phyloP scores from a whole-genome alignment of 495 filamentous ascomycete genomes.

The Hypoxylon lienhwacheense region DNA sequence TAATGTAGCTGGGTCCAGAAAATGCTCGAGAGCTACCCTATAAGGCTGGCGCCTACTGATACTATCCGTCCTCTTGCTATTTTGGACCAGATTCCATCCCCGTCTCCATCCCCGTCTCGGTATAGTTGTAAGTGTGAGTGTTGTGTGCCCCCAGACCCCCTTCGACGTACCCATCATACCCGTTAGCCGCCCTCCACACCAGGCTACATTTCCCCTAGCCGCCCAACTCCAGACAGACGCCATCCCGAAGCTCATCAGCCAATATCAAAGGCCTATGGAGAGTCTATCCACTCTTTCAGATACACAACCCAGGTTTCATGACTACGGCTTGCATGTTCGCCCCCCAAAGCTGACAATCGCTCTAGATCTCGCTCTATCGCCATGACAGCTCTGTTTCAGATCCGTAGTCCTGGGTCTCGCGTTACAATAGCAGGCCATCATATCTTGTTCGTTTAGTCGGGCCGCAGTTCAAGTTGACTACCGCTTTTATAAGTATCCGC shows the following conservation, averaged over 20 bases:
- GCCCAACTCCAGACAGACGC: slow-evolving; percentile 56
- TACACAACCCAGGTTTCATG: slow-evolving; percentile 54
- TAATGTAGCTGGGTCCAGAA: not conserved
- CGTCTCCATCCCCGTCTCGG: slow-evolving; percentile 18
- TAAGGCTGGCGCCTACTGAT: slow-evolving; percentile 41
- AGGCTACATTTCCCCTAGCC: slow-evolving; percentile 48
- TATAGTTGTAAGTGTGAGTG: slow-evolving; percentile 8
- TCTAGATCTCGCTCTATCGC: slow-evolving; percentile 40
- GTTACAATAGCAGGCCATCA: slow-evolving; percentile 30
- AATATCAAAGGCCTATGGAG: slow-evolving; percentile 48
- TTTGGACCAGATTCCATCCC: slow-evolving; percentile 36
- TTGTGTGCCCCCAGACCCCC: slow-evolving; percentile 29
- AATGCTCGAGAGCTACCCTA: slow-evolving; percentile 18
- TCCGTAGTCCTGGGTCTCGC: slow-evolving; percentile 36
- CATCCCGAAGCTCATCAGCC: slow-evolving; percentile 49
- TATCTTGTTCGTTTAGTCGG: slow-evolving; percentile 22
- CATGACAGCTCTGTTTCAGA: slow-evolving; percentile 50
- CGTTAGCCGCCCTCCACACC: slow-evolving; percentile 49
- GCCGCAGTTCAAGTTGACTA: slow-evolving; percentile 16
- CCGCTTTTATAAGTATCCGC: slow-evolving; percentile 40
- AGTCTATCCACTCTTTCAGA: slow-evolving; percentile 49
- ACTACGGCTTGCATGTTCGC: slow-evolving; percentile 40
- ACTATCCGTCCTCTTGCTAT: slow-evolving; percentile 32
- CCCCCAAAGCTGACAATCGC: slow-evolving; percentile 34
- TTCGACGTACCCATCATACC: slow-evolving; percentile 15